Conservation (phyloP, 129 eudicot genomes). For the Chrysanthemum lavandulifolium region DNA sequence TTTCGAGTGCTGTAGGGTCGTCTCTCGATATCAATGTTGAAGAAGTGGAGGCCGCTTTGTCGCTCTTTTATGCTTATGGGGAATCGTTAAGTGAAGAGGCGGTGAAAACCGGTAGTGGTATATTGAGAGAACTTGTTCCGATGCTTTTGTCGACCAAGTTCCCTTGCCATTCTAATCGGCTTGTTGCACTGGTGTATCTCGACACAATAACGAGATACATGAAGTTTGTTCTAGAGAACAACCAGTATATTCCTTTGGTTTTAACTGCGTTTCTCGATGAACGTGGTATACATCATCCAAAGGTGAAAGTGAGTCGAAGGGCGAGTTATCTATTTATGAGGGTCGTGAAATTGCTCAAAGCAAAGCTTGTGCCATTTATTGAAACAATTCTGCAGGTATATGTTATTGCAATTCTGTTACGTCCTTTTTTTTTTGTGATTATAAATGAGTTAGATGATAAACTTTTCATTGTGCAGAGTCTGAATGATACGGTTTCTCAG, state of each 20-base stretch:
- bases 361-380: slow-evolving; percentile 81
- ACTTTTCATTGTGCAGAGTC: slow-evolving; percentile 40
- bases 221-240: slow-evolving; percentile 81
- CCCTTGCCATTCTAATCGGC: slow-evolving; percentile 85
- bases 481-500: slow-evolving; percentile 77
- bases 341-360: slow-evolving; percentile 80
- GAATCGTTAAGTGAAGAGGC: slow-evolving; percentile 87
- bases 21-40: slow-evolving; percentile 73
- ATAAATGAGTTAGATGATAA: too few species aligned
- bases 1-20: slow-evolving; percentile 63
- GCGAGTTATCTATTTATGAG: slow-evolving; percentile 97
- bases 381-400: slow-evolving; percentile 89
- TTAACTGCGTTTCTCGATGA: slow-evolving; percentile 90
- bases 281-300: slow-evolving; percentile 88
- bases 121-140: slow-evolving; percentile 72
- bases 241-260: slow-evolving; percentile 72
- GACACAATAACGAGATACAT: slow-evolving; percentile 84
- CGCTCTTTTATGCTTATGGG: slow-evolving; percentile 78
- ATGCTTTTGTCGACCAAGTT: slow-evolving; percentile 83
- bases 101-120: slow-evolving; percentile 72
- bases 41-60: slow-evolving; percentile 96
- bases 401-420: background rate
- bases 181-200: slow-evolving; percentile 85
- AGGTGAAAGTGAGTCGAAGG: slow-evolving; percentile 72
- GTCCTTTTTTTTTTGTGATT: background rate